phyloP scores from a whole-genome alignment of 345 rosid genomes.

The Corchorus capsularis region DNA sequence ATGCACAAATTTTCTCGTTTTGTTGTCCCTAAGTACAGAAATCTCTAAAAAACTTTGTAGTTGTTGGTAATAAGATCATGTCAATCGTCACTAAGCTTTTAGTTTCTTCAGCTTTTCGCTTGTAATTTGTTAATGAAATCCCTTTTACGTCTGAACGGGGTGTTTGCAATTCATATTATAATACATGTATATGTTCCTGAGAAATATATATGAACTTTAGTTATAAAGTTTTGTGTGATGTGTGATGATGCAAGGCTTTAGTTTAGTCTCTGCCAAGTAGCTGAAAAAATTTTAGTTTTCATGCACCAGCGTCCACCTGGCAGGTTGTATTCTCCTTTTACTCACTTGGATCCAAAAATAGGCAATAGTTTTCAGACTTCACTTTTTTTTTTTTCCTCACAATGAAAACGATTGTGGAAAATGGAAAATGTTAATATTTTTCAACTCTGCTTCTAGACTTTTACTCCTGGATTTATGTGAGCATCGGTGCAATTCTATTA shows the following conservation, averaged over 20 bases:
- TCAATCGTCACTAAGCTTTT: conserved; percentile 1
- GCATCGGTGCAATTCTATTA: no score
- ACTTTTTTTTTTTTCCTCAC: background rate
- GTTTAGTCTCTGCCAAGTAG: background rate
- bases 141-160: background rate
- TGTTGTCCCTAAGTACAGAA: background rate
- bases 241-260: background rate
- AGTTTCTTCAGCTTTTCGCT: background rate
- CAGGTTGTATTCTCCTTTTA: background rate
- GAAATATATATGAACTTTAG: background rate
- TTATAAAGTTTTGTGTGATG: no score
- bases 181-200: background rate
- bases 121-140: background rate
- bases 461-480: background rate
- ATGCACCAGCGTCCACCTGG: background rate
- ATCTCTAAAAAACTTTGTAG: background rate
- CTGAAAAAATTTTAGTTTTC: background rate
- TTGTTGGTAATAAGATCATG: background rate
- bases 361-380: background rate
- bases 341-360: background rate
- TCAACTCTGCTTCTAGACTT: background rate
- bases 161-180: no score
- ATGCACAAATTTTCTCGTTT: background rate
- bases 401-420: no score
- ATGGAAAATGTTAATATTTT: background rate